A percentile compares a stretch with the other conserved stretches of the same genome.
Conservation (phyloP, 192 early-diverging fungal species). For the Backusella macrospora region DNA sequence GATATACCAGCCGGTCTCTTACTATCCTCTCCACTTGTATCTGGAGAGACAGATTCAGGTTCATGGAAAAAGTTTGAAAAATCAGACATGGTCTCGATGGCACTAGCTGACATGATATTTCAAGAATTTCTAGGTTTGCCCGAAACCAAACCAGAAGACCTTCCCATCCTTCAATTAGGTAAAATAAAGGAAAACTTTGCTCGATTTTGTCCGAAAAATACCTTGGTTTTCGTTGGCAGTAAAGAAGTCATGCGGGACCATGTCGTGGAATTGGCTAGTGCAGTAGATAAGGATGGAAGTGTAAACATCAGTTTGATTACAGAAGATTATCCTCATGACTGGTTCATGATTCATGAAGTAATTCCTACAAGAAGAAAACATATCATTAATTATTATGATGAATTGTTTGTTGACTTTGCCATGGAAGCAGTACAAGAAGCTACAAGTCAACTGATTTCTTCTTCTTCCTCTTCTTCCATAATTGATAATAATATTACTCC, state of each 20-base stretch:
- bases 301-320: constrained; percentile 21
- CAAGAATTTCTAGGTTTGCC: constrained; percentile 31
- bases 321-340: constrained; percentile 40
- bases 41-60: constrained; percentile 21
- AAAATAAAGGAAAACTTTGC: constrained; percentile 18
- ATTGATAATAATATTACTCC: constrained; percentile 1
- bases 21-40: constrained; percentile 31
- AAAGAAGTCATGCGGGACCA: constrained; percentile 39
- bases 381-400: constrained; percentile 24
- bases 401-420: constrained; percentile 30
- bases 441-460: not conserved
- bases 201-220: constrained; percentile 26
- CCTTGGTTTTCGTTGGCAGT: constrained; percentile 27
- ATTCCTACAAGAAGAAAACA: constrained; percentile 30
- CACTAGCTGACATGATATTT: constrained; percentile 23
- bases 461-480: not conserved
- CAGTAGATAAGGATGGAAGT: constrained; percentile 11
- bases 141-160: not conserved
- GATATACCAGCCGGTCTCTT: constrained; percentile 31
- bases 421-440: not conserved
- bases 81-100: constrained; percentile 23
- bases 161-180: constrained; percentile 20
- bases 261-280: constrained; percentile 18
- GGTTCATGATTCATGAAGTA: constrained; percentile 41
- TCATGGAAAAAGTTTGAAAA: constrained; percentile 36